Percentiles rank a stretch among this genome's conserved stretches.
phyloP scores from a whole-genome alignment of 78 protist genomes.

The Acrasis kona region DNA sequence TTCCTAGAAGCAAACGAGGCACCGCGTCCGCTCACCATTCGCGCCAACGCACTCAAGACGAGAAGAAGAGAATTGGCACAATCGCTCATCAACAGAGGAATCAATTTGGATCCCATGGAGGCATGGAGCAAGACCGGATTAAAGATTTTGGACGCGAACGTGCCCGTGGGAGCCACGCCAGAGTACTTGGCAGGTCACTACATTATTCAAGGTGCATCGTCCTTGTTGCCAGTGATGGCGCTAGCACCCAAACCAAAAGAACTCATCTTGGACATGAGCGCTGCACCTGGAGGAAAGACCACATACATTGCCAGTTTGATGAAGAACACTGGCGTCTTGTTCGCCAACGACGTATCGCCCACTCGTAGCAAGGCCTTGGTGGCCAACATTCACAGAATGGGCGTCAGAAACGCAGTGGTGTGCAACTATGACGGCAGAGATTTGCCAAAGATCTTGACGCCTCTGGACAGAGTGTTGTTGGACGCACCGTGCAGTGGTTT shows the following conservation, averaged over 20 bases:
- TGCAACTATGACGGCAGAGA: slow-evolving; percentile 89
- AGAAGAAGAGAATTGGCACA: slow-evolving; percentile 78
- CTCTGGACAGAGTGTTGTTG: slow-evolving; percentile 92
- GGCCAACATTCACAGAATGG: slow-evolving; percentile 71
- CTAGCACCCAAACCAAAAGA: slow-evolving; percentile 81
- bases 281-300: slow-evolving; percentile 99
- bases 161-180: slow-evolving; percentile 86
- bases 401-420: slow-evolving; percentile 59
- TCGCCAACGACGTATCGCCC: slow-evolving; percentile 90
- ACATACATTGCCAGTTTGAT: slow-evolving; percentile 86
- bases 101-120: slow-evolving; percentile 69
- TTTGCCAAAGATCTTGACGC: slow-evolving; percentile 29
- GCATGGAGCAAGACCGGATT: slow-evolving; percentile 89
- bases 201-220: slow-evolving; percentile 94
- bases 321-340: slow-evolving; percentile 88
- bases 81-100: slow-evolving; percentile 64
- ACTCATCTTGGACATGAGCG: slow-evolving; percentile 88
- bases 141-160: slow-evolving; percentile 79
- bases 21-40: slow-evolving; percentile 93
- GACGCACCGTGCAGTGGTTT: slow-evolving; percentile 99
- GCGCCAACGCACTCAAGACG: slow-evolving; percentile 90
- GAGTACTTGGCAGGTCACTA: slow-evolving; percentile 97
- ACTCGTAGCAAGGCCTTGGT: slow-evolving; percentile 69
- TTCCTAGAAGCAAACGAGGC: slow-evolving; percentile 86
- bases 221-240: slow-evolving; percentile 94